Percentiles rank a stretch among this genome's conserved stretches.
Conservation (phyloP, 1,284 basidiomycete species). For the Sporisorium graminicola region DNA sequence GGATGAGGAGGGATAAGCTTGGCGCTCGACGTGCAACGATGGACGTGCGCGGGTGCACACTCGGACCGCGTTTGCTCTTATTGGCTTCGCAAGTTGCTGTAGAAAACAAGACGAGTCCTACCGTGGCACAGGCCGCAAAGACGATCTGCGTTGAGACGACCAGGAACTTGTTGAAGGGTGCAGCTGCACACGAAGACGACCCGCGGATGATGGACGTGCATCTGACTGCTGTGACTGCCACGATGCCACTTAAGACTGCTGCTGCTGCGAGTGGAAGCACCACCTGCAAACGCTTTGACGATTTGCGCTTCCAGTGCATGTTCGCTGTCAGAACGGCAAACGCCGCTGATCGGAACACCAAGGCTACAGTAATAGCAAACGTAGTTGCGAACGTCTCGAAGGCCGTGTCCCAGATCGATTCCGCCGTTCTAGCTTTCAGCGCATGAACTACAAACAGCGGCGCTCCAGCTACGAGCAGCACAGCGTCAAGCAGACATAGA, state of each 20-base stretch:
- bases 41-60: neutral
- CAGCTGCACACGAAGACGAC: neutral
- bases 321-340: slow-evolving; percentile 1
- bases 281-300: neutral
- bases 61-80: neutral
- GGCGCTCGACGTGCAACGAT: slow-evolving; percentile 12
- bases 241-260: neutral
- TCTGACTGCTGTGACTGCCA: neutral
- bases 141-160: slow-evolving; percentile 4
- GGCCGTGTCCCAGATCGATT: slow-evolving; percentile 12
- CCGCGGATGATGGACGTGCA: neutral
- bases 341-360: slow-evolving; percentile 1
- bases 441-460: slow-evolving; percentile 16
- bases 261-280: neutral
- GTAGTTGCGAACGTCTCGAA: neutral
- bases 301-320: neutral
- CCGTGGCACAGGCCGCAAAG: slow-evolving; percentile 7
- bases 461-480: slow-evolving; percentile 5
- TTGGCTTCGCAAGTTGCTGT: neutral
- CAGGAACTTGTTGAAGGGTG: slow-evolving; percentile 4
- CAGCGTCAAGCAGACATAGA: slow-evolving; percentile 7
- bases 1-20: slow-evolving; percentile 29
- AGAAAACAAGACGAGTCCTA: neutral
- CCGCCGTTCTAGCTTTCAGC: too few relatives aligned
- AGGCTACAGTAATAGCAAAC: slow-evolving; percentile 1